phyloP scores from a whole-genome alignment of 73 alveolate genomes.

The Paramecium sonneborni region DNA sequence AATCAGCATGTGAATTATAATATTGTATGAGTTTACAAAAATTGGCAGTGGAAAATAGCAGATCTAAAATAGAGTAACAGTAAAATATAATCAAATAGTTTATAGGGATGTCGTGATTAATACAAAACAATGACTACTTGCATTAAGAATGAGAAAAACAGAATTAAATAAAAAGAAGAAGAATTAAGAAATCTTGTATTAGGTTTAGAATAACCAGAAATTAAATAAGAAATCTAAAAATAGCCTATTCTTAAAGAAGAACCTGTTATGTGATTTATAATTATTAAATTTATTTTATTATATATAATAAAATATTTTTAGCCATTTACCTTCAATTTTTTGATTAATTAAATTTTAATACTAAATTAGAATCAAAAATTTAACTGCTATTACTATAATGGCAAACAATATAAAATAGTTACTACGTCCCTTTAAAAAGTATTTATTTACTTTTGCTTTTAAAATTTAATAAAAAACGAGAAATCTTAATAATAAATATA shows the following conservation, averaged over 20 bases:
- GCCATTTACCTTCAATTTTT: too few relatives aligned
- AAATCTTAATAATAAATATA: too few relatives aligned
- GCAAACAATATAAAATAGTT: too few relatives aligned
- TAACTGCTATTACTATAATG: too few relatives aligned
- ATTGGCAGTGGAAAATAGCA: slow-evolving; percentile 55
- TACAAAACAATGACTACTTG: slow-evolving; percentile 52
- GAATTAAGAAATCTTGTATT: slow-evolving; percentile 49
- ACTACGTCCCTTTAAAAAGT: too few relatives aligned
- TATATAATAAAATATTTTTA: too few relatives aligned
- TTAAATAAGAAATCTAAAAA: neutral
- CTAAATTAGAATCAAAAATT: too few relatives aligned
- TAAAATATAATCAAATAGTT: neutral
- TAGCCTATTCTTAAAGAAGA: neutral
- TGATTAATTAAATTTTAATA: too few relatives aligned
- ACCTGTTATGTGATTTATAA: neutral
- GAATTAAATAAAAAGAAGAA: slow-evolving; percentile 33
- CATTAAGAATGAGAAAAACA: neutral
- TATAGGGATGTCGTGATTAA: slow-evolving; percentile 49
- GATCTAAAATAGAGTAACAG: slow-evolving; percentile 53
- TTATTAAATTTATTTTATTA: too few relatives aligned
- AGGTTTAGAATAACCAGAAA: slow-evolving; percentile 17
- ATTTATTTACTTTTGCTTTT: too few relatives aligned
- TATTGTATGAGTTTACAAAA: slow-evolving; percentile 46
- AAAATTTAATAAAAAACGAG: too few relatives aligned
- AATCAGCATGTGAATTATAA: slow-evolving; percentile 53